Percentiles rank a stretch among this genome's conserved stretches.
Evolutionary conservation across 768 basidiomycete genomes (phyloP).

Genomic region (Tricholoma sp.): DNA sequence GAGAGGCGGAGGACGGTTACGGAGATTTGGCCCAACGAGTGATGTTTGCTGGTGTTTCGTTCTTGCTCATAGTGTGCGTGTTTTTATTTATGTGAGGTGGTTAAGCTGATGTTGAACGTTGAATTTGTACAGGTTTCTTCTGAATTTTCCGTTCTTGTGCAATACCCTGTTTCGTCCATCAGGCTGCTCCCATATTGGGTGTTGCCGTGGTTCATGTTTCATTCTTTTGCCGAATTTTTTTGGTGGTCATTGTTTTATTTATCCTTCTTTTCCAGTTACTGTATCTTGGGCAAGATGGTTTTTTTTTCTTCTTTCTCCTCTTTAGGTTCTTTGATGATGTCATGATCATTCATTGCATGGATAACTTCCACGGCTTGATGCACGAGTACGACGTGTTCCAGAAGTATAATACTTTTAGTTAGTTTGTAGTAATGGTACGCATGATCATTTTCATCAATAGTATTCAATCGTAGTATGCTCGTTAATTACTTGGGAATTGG

Average conservation of each 20-base stretch:
- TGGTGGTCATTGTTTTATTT: background rate
- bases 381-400: slow-evolving; percentile 6
- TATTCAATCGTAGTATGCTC: too few relatives aligned
- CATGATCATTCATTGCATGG: slow-evolving; percentile 11
- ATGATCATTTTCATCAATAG: background rate
- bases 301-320: background rate
- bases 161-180: background rate
- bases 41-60: slow-evolving; percentile 1
- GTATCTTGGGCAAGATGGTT: too few relatives aligned
- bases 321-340: slow-evolving; percentile 4
- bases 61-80: background rate
- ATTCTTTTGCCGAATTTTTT: background rate
- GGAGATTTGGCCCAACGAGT: slow-evolving; percentile 36
- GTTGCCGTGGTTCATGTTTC: background rate
- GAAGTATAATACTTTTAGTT: slow-evolving; percentile 7
- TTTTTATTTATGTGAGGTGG: background rate
- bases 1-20: slow-evolving; percentile 41
- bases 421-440: background rate
- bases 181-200: background rate
- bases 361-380: slow-evolving; percentile 12
- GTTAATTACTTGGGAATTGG: too few relatives aligned
- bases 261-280: background rate
- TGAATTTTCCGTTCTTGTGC: background rate
- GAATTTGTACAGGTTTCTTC: background rate
- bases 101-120: background rate